Percentiles rank a stretch among this genome's conserved stretches.
Evolutionary conservation across 768 basidiomycete genomes (phyloP).

Genomic region (Glaciozyma martinii): DNA sequence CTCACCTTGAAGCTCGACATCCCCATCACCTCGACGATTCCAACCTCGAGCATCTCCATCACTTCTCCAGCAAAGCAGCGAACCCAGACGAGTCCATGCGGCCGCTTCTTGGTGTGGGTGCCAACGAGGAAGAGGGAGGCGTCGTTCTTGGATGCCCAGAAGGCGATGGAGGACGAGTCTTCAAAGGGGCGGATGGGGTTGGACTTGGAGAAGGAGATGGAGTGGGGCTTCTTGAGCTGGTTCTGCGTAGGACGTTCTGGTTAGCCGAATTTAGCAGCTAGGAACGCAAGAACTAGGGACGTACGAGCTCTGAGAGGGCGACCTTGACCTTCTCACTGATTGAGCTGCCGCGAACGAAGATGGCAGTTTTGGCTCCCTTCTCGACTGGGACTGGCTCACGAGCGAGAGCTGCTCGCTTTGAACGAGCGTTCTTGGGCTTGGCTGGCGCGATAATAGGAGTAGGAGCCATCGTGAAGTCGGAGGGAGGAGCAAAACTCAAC

Average conservation of each 20-base stretch:
- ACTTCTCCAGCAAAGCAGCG: conserved; percentile 77
- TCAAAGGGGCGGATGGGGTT: conserved; percentile 76
- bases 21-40: conserved; percentile 66
- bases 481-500: neutral
- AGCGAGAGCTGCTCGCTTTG: conserved; percentile 78
- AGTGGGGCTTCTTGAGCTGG: conserved; percentile 83
- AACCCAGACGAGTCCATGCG: conserved; percentile 72
- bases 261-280: neutral
- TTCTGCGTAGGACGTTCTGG: conserved; percentile 49
- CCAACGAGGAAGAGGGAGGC: conserved; percentile 83
- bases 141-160: conserved; percentile 91
- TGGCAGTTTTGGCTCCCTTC: conserved; percentile 65
- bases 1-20: conserved; percentile 79
- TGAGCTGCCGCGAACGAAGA: conserved; percentile 84
- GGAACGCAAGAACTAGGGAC: conserved; percentile 36
- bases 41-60: conserved; percentile 91
- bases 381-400: conserved; percentile 83
- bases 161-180: conserved; percentile 68
- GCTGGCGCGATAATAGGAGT: conserved; percentile 27
- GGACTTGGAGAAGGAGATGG: conserved; percentile 88
- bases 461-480: conserved; percentile 6
- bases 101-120: conserved; percentile 87
- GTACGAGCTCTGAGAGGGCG: conserved; percentile 81
- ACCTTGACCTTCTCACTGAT: conserved; percentile 67
- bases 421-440: conserved; percentile 92